phyloP scores from a whole-genome alignment of 208 protist species.

The Trypanosoma caninum region DNA sequence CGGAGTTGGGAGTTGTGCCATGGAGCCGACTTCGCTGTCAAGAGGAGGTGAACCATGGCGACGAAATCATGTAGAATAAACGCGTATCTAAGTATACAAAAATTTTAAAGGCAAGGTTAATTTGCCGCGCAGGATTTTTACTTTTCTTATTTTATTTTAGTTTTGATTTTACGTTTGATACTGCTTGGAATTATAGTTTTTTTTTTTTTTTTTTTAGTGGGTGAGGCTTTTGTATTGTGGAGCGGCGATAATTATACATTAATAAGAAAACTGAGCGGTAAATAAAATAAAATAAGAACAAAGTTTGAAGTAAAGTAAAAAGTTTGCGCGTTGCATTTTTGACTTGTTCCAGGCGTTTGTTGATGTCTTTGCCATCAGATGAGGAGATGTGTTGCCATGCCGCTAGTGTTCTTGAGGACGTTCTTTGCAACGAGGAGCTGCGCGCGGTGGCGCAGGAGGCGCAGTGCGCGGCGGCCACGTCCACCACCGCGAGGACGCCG shows the following conservation, averaged over 20 bases:
- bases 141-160: background rate
- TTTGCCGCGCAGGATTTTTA: no score
- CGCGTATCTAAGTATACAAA: no score
- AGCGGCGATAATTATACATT: background rate
- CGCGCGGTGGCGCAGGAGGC: background rate
- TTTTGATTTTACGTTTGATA: background rate
- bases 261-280: no score
- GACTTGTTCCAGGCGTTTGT: no score
- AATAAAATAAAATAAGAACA: background rate
- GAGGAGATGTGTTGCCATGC: constrained; percentile 11
- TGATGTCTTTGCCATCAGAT: background rate
- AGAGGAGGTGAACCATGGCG: constrained; percentile 3
- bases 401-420: constrained; percentile 5
- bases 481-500: background rate
- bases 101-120: no score
- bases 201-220: background rate
- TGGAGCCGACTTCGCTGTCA: constrained; percentile 43
- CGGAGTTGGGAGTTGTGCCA: constrained; percentile 42
- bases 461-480: background rate
- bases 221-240: background rate
- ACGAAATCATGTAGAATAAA: no score
- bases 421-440: constrained; percentile 9
- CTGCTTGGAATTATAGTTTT: background rate
- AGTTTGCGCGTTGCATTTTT: background rate
- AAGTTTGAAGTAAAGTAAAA: background rate